These are phyloP conservation scores for Neocucurbitaria cava DNA, from an alignment of 2,329 filamentous ascomycete genomes.

Conservation along the genomic window DNA sequence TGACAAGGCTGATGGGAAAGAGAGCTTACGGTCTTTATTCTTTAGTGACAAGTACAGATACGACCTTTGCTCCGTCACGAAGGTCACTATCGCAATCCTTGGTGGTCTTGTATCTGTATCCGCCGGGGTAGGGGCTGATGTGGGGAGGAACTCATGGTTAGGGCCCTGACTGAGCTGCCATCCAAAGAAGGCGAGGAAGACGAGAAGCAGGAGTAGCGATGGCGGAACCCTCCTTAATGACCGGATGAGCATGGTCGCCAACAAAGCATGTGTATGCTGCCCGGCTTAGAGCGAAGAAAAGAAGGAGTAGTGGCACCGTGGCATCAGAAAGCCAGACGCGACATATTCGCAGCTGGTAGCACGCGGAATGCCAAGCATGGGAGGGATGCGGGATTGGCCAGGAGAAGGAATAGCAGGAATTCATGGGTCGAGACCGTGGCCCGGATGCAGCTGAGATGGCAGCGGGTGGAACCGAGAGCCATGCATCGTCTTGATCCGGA, in stretches of 20 bases:
- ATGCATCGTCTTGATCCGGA: background rate
- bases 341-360: constrained; percentile 19
- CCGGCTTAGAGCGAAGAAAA: background rate
- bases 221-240: constrained; percentile 30
- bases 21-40: constrained; percentile 46
- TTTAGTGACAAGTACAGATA: constrained; percentile 47
- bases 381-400: constrained; percentile 24
- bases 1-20: background rate
- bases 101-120: constrained; percentile 20
- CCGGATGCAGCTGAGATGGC: background rate
- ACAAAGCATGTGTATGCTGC: background rate
- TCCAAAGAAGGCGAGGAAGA: constrained; percentile 40
- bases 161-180: constrained; percentile 38
- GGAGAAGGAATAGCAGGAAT: constrained; percentile 8
- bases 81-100: constrained; percentile 46
- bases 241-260: constrained; percentile 35
- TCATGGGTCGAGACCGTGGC: constrained; percentile 13
- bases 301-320: constrained; percentile 1
- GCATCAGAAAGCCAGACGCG: constrained; percentile 3
- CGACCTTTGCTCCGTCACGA: constrained; percentile 46
- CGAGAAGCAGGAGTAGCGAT: constrained; percentile 31
- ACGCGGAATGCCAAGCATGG: constrained; percentile 26
- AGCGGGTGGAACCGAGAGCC: constrained; percentile 2
- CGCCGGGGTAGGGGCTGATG: constrained; percentile 12
- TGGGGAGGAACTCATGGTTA: constrained; percentile 17